phyloP scores from a whole-genome alignment of 805 yeast genomes.

The Metschnikowia bowlesiae region DNA sequence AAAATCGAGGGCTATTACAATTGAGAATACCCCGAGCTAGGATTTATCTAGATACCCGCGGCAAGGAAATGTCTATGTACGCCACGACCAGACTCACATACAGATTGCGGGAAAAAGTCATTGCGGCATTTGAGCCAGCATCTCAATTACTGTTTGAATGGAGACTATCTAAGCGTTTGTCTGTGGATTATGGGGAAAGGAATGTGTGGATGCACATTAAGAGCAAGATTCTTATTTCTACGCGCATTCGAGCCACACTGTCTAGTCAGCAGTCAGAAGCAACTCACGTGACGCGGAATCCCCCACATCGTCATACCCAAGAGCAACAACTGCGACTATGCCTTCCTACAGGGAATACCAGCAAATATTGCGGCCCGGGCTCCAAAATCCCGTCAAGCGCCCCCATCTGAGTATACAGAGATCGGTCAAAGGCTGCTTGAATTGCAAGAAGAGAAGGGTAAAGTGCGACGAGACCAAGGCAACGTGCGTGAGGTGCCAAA shows the following conservation, averaged over 20 bases:
- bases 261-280: background rate
- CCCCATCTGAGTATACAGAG: background rate
- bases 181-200: too few relatives aligned
- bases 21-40: too few relatives aligned
- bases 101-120: too few relatives aligned
- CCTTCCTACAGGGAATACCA: slow-evolving; percentile 10
- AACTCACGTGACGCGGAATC: background rate
- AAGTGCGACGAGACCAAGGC: slow-evolving; percentile 14
- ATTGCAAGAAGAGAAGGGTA: slow-evolving; percentile 13
- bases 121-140: too few relatives aligned
- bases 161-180: too few relatives aligned
- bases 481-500: slow-evolving; percentile 10
- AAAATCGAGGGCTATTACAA: too few relatives aligned
- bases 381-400: background rate
- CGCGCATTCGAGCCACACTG: background rate
- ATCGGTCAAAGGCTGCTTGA: slow-evolving; percentile 11
- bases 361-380: slow-evolving; percentile 6
- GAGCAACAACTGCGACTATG: background rate
- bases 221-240: too few relatives aligned
- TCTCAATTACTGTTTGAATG: too few relatives aligned
- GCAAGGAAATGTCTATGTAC: too few relatives aligned
- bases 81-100: too few relatives aligned
- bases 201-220: too few relatives aligned
- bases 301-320: background rate
- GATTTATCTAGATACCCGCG: too few relatives aligned